These are phyloP conservation scores for Neofusicoccum laricinum DNA, from an alignment of 2,329 filamentous ascomycete species.

Conservation along the genomic window DNA sequence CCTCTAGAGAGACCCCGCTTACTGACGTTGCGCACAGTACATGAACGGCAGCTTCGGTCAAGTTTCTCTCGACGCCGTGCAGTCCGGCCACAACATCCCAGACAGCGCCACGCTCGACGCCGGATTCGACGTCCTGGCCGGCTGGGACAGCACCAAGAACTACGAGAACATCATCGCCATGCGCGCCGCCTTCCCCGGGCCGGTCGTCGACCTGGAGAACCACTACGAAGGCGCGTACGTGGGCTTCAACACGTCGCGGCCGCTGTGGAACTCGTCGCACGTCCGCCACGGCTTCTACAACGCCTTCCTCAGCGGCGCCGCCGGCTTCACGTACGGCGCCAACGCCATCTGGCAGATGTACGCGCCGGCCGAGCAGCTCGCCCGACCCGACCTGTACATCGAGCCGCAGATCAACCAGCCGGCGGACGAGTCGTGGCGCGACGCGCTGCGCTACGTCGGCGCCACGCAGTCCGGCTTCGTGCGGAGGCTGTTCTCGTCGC, in stretches of 20 bases:
- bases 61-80: conserved; percentile 1
- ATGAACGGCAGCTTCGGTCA: neutral
- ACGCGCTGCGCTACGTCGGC: neutral
- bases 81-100: conserved; percentile 45
- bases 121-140: conserved; percentile 30
- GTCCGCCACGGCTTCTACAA: conserved; percentile 10
- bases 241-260: neutral
- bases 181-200: neutral
- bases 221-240: conserved; percentile 5
- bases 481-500: neutral
- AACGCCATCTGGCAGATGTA: neutral
- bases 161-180: conserved; percentile 1
- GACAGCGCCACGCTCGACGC: conserved; percentile 57
- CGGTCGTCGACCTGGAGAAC: conserved; percentile 2
- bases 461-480: neutral
- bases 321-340: conserved; percentile 1
- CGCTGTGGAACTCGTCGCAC: neutral
- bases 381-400: neutral
- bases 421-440: neutral
- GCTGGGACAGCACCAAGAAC: neutral
- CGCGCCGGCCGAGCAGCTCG: neutral
- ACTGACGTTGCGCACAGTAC: neutral
- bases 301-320: neutral
- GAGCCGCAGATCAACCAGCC: neutral
- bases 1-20: too few relatives aligned